Conservation (phyloP, 441 rosid species). For the Adansonia grandidieri region DNA sequence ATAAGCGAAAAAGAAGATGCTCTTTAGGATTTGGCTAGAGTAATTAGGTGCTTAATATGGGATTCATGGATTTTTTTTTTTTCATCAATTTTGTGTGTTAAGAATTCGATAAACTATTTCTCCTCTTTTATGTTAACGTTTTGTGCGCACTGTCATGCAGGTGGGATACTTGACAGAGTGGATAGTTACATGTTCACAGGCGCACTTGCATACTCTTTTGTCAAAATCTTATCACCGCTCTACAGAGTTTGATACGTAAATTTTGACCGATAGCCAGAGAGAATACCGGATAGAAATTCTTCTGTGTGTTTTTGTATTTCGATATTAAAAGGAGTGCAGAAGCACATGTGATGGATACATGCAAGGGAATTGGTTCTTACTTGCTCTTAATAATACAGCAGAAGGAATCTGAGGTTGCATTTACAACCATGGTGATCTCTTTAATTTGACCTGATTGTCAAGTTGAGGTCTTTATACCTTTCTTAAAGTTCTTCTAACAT, state of each 20-base stretch:
- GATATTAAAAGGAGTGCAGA: too few relatives aligned
- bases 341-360: neutral
- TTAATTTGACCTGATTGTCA: neutral
- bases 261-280: slow-evolving; percentile 11
- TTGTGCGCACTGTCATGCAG: slow-evolving; percentile 39
- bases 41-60: slow-evolving; percentile 1
- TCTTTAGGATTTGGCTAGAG: neutral
- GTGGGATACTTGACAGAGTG: slow-evolving; percentile 88
- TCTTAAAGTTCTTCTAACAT: neutral
- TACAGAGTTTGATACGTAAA: slow-evolving; percentile 63
- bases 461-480: neutral
- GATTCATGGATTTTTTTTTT: neutral
- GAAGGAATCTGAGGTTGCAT: slow-evolving; percentile 20
- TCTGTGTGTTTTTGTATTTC: neutral
- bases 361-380: neutral
- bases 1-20: neutral
- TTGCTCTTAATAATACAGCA: slow-evolving; percentile 10
- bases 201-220: slow-evolving; percentile 83
- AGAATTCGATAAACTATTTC: neutral
- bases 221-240: slow-evolving; percentile 68
- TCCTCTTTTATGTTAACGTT: neutral
- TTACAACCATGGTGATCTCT: slow-evolving; percentile 17
- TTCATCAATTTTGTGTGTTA: too few relatives aligned
- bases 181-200: slow-evolving; percentile 94
- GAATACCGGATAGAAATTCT: neutral